Percentiles rank a stretch among this genome's conserved stretches.
These are phyloP conservation scores for Lophiostoma macrostomum DNA, from an alignment of 495 filamentous ascomycete genomes.

Conservation along the genomic window DNA sequence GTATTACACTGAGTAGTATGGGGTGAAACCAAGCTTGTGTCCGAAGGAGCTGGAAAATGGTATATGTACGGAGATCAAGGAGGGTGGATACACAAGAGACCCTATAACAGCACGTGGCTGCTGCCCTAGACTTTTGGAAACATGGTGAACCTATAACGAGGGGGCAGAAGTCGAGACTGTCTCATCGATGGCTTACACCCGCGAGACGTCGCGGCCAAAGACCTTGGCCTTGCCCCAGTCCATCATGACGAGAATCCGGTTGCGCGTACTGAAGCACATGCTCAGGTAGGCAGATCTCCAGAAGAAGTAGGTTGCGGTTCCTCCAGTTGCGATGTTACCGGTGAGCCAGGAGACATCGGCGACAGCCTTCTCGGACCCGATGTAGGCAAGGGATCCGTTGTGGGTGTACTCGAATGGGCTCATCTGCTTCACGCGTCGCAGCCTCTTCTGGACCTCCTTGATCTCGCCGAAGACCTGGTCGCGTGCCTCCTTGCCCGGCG, in stretches of 20 bases:
- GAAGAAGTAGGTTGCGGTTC: slow-evolving; percentile 71
- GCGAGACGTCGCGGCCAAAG: slow-evolving; percentile 93
- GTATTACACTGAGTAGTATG: no score
- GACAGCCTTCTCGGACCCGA: slow-evolving; percentile 95
- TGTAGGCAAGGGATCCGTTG: slow-evolving; percentile 94
- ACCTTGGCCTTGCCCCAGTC: slow-evolving; percentile 96
- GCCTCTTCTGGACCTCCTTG: slow-evolving; percentile 75
- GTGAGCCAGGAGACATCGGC: slow-evolving; percentile 97
- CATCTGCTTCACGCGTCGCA: slow-evolving; percentile 85
- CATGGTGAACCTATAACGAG: no score
- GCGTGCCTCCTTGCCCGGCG: slow-evolving; percentile 56
- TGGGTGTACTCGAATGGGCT: slow-evolving; percentile 98
- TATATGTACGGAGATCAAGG: no score
- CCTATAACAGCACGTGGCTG: no score
- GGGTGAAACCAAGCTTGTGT: no score
- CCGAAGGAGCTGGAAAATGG: no score
- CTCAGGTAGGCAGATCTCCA: slow-evolving; percentile 96
- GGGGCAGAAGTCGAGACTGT: no score
- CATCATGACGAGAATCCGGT: slow-evolving; percentile 84
- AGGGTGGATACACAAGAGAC: no score
- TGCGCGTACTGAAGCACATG: slow-evolving; percentile 99
- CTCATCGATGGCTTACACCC: slow-evolving; percentile 75
- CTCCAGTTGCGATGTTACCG: slow-evolving; percentile 87
- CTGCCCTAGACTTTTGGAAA: no score
- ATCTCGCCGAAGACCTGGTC: slow-evolving; percentile 65